Base-by-base conservation (phyloP, 2,329 filamentous ascomycete species). In the Aspergillus costaricaensis region DNA sequence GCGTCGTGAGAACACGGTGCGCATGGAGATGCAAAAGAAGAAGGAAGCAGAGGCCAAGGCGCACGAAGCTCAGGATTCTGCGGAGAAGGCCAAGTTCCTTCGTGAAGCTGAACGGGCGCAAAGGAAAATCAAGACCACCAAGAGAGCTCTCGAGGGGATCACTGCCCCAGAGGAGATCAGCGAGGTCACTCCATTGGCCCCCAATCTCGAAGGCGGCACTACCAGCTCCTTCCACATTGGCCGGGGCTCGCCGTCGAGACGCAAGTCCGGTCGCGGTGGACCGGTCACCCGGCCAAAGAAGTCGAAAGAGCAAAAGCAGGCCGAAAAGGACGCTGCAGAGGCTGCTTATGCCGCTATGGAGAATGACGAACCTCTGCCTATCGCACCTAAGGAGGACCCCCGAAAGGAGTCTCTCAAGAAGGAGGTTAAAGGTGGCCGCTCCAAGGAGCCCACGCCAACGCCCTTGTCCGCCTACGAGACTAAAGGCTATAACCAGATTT, bases 401-500 rank as follows among this genome's bases (percentile, higher is more conserved):
- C 73, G 78, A 53, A 75, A 71, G 70, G 79, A 75, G 55, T 72
- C 74, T 55, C 65, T 77, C 51, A 80, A 80, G 68, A 80, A 81
- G 68, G 73, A 75, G 44, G 78, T 70, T 47, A 78, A 76, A 60
- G 70, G 69, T 19, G 70, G 69, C 30, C 74, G 68, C n/a, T 75
- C 76, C 54, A 80, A 79, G 64, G 77, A 82, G 67, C 60, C 74
- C 25, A 79, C 75, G 36, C 77, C 82, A 0, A 70, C 79, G 4
- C 82, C 86, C 21, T 84, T 88, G 61, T 84, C 86, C 62, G 84
- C 85, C 62, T 95, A 91, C 77, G 88, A 91, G 67, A 95, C 92
- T 54, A 96, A 96, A 74, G 92, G 91, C 17, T 99, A 96, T 80
- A 92, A 96, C 71, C 93, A 96, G 76, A 94, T 99, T 60, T 97